Evolutionary conservation across 202 grass and related monocot genomes (phyloP), one percentile per base, ranked within the genome.

Genomic region (Panicum hallii): DNA sequence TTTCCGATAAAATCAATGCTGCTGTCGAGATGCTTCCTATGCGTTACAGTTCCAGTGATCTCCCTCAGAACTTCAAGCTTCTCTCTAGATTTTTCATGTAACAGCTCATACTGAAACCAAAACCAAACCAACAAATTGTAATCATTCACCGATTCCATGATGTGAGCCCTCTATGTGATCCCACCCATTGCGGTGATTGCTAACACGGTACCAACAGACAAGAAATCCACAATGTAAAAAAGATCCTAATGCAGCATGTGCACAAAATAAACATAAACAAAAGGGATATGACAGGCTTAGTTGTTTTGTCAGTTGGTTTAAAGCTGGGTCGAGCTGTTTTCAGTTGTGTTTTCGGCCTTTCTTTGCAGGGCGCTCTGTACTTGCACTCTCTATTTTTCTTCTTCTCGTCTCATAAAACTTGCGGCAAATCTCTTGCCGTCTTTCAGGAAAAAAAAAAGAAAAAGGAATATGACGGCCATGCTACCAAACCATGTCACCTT

Each of bases 11-110:
- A 86, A 66, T 91, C 67, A 7, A 94, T 13, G 47, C 93, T 95
- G 70, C 1, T 89, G 45, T 96, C 96, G 15, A 99, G 85, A 86
- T 94, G 96, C 62, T 84, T 86, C 91, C 96, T 89, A 61, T 96
- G 91, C 11, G 22, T 74, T 45, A 90, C 77, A 19, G 75, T 91
- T 44, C 86, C 86, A 40, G 82, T 88, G 64, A 99, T 99, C 72
- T 94, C 90, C 70, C 77, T 79, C 61, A 92, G 74, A 70, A 85
- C 82, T 63, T 89, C 55, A 7, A 56, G 76, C 79, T 88, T 96
- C 83, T 94, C 86, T 76, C 80, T 36, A 50, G 88, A 90, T 14
- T 77, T 86, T 8, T 42, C 90, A 74, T 90, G 84, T 71, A 94
- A 70, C 69, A 84, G 74, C 69, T 99, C 91, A 72, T 94, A 96